These are phyloP conservation scores for Zhuliangozyma parablackwelliae DNA, from an alignment of 1,139 yeast species.

Conservation along the genomic window DNA sequence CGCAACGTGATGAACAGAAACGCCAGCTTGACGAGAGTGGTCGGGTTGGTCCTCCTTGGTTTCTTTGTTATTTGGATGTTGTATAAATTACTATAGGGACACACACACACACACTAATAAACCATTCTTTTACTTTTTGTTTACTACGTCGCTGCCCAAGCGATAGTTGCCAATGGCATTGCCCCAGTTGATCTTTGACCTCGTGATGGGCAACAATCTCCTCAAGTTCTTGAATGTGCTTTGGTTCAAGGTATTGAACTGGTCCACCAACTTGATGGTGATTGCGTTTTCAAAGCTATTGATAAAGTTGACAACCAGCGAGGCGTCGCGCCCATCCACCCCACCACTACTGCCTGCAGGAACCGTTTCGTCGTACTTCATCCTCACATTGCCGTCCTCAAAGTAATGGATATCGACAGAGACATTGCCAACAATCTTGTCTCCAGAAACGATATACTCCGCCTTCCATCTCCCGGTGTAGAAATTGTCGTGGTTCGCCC, in stretches of 20 bases:
- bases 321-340: slow-evolving; percentile 13
- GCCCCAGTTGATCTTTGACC: slow-evolving; percentile 94
- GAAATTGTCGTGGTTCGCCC: slow-evolving; percentile 69
- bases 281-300: slow-evolving; percentile 54
- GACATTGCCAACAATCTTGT: slow-evolving; percentile 48
- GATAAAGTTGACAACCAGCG: slow-evolving; percentile 48
- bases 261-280: slow-evolving; percentile 56
- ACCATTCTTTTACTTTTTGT: slow-evolving; percentile 15
- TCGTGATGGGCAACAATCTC: slow-evolving; percentile 86
- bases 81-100: slow-evolving; percentile 36
- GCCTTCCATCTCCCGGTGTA: slow-evolving; percentile 92
- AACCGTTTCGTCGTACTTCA: slow-evolving; percentile 51
- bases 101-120: neutral
- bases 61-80: slow-evolving; percentile 69
- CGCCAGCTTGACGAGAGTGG: slow-evolving; percentile 38
- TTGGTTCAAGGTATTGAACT: slow-evolving; percentile 74
- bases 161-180: slow-evolving; percentile 86
- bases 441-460: slow-evolving; percentile 44
- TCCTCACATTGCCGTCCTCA: slow-evolving; percentile 92
- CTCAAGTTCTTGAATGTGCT: slow-evolving; percentile 77
- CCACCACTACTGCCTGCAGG: slow-evolving; percentile 17
- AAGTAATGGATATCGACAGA: slow-evolving; percentile 80
- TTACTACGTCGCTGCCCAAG: slow-evolving; percentile 79
- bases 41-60: slow-evolving; percentile 47
- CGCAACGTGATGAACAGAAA: slow-evolving; percentile 46